phyloP scores from a whole-genome alignment of 2,329 filamentous ascomycete species.

The Verticillium tricorpus region DNA sequence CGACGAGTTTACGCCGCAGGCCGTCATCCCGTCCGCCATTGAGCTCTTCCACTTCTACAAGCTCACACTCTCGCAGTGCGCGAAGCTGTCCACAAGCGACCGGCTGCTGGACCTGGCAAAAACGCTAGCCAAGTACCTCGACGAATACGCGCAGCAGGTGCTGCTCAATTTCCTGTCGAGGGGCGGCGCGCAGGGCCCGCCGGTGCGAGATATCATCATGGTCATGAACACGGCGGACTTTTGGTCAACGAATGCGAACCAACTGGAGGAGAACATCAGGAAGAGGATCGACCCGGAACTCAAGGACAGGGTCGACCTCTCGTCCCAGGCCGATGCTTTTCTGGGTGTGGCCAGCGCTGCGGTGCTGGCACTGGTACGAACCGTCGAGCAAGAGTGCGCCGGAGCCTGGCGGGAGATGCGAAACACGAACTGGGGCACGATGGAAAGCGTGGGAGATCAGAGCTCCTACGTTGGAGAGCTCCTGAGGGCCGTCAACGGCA shows the following conservation, averaged over 20 bases:
- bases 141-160: slow-evolving; percentile 93
- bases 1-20: slow-evolving; percentile 87
- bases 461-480: slow-evolving; percentile 87
- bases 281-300: slow-evolving; percentile 80
- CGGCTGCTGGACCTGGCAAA: slow-evolving; percentile 79
- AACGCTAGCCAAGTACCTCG: slow-evolving; percentile 86
- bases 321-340: slow-evolving; percentile 90
- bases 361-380: slow-evolving; percentile 77
- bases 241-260: slow-evolving; percentile 88
- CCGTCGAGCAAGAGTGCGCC: slow-evolving; percentile 78
- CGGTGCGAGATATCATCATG: slow-evolving; percentile 72
- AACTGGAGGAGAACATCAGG: slow-evolving; percentile 92
- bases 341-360: slow-evolving; percentile 89
- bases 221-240: slow-evolving; percentile 97
- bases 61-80: slow-evolving; percentile 86
- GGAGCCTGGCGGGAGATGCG: slow-evolving; percentile 94
- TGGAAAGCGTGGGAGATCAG: slow-evolving; percentile 90
- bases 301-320: slow-evolving; percentile 73
- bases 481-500: slow-evolving; percentile 65
- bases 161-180: slow-evolving; percentile 65
- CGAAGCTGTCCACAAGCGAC: slow-evolving; percentile 89
- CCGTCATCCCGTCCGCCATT: slow-evolving; percentile 89
- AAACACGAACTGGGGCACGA: slow-evolving; percentile 89
- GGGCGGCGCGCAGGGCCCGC: slow-evolving; percentile 47
- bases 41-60: slow-evolving; percentile 98